These are phyloP conservation scores for Styphnolobium japonicum DNA, from an alignment of 306 rosid species.

Conservation along the genomic window DNA sequence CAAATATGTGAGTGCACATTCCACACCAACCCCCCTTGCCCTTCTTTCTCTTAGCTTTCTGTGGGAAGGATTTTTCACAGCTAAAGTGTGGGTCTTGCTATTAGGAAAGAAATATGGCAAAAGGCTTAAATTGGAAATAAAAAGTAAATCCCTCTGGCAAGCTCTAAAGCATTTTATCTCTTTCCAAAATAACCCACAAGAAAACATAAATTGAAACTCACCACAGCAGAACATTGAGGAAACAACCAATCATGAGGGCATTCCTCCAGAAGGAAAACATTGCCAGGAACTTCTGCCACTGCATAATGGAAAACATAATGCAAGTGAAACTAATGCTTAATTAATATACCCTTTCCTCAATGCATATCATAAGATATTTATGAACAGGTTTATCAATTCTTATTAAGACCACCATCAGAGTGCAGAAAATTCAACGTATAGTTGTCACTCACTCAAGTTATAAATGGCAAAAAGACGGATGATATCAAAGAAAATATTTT, in stretches of 20 bases:
- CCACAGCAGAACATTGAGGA: conserved; percentile 90
- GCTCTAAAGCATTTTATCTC: not conserved
- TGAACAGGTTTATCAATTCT: not conserved
- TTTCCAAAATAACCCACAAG: not conserved
- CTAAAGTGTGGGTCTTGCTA: not conserved
- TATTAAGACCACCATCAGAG: not conserved
- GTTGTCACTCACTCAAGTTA: not conserved
- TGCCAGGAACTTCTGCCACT: conserved; percentile 63
- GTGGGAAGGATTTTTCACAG: not conserved
- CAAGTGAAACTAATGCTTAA: not conserved
- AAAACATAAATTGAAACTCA: conserved; percentile 36
- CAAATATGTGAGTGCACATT: not conserved
- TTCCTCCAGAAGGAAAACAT: conserved; percentile 71
- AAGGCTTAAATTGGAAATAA: not conserved
- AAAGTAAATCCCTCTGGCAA: not conserved
- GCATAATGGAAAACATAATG: conserved; percentile 33
- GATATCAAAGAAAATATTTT: not conserved
- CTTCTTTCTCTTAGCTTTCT: not conserved
- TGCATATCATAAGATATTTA: not conserved
- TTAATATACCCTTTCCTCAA: not conserved
- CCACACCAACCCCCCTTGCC: not conserved
- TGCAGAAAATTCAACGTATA: not conserved
- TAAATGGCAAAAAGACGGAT: not conserved
- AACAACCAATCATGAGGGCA: conserved; percentile 95
- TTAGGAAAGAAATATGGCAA: not conserved